Evolutionary conservation across 2,329 filamentous ascomycete genomes (phyloP).

Genomic region (Arthrocladium fulminans): DNA sequence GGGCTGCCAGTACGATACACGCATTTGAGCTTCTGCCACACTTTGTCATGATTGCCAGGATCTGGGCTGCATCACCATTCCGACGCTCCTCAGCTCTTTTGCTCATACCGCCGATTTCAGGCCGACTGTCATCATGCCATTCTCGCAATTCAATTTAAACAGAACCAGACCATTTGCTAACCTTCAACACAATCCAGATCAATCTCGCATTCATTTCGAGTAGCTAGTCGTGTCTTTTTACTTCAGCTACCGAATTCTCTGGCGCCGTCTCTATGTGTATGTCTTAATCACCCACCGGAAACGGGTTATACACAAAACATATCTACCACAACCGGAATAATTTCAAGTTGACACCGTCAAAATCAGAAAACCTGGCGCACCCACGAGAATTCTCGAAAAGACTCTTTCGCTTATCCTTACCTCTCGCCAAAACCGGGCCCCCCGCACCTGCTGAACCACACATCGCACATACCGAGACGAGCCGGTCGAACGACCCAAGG

Average conservation of each 20-base stretch:
- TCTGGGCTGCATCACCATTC: background rate
- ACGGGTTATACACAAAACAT: background rate
- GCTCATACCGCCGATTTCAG: background rate
- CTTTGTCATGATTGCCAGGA: background rate
- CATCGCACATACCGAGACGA: constrained; percentile 12
- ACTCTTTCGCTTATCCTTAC: constrained; percentile 33
- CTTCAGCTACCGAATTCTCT: background rate
- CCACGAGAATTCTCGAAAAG: constrained; percentile 41
- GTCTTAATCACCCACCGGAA: background rate
- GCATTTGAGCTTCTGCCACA: background rate
- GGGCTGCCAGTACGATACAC: background rate
- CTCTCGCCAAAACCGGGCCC: background rate
- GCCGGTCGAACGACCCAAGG: constrained; percentile 30
- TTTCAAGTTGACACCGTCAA: constrained; percentile 2
- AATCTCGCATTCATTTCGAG: background rate
- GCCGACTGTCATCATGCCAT: background rate
- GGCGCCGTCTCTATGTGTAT: background rate
- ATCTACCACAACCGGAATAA: background rate
- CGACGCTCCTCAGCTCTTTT: background rate
- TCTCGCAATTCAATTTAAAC: background rate
- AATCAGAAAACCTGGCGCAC: constrained; percentile 33
- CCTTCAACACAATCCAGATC: background rate
- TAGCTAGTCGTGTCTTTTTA: background rate
- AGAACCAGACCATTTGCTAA: background rate
- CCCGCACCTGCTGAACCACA: background rate